Evolutionary conservation across 257 asterid species (phyloP).

Genomic region (Solanum chilense): DNA sequence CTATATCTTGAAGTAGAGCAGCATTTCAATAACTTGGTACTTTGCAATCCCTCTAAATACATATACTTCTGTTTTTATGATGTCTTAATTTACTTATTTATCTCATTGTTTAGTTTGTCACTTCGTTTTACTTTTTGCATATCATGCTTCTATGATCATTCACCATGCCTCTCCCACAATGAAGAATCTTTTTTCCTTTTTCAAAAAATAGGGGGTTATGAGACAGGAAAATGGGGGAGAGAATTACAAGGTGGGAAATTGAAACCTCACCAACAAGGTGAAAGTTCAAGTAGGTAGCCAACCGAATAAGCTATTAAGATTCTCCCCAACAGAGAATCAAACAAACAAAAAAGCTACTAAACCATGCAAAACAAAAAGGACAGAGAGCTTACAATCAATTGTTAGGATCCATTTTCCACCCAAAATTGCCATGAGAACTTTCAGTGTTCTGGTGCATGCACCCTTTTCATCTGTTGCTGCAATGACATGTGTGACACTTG

Average conservation of each 20-base stretch:
- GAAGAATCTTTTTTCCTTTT: not conserved
- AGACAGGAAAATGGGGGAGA: not conserved
- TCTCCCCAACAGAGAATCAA: not conserved
- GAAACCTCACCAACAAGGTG: not conserved
- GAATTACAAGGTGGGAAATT: not conserved
- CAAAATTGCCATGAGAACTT: slow-evolving; percentile 85
- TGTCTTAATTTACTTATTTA: not conserved
- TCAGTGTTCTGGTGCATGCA: slow-evolving; percentile 73
- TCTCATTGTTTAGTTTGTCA: not conserved
- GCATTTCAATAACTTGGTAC: not conserved
- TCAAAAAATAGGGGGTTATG: not conserved
- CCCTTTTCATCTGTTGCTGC: slow-evolving; percentile 78
- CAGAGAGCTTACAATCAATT: slow-evolving; percentile 57
- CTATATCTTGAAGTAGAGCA: not conserved
- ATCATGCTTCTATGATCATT: not conserved
- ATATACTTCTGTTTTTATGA: not conserved
- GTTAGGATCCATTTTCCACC: slow-evolving; percentile 78
- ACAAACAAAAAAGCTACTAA: not conserved
- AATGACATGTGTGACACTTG: slow-evolving; percentile 73
- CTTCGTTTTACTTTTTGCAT: not conserved
- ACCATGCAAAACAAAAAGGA: not conserved
- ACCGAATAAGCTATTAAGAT: not conserved
- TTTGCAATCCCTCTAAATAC: not conserved
- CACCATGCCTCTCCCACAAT: not conserved
- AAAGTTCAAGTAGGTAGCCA: not conserved